A percentile compares a stretch with the other conserved stretches of the same genome.
Evolutionary conservation across 345 rosid species (phyloP).

Genomic region (Gossypium australe): DNA sequence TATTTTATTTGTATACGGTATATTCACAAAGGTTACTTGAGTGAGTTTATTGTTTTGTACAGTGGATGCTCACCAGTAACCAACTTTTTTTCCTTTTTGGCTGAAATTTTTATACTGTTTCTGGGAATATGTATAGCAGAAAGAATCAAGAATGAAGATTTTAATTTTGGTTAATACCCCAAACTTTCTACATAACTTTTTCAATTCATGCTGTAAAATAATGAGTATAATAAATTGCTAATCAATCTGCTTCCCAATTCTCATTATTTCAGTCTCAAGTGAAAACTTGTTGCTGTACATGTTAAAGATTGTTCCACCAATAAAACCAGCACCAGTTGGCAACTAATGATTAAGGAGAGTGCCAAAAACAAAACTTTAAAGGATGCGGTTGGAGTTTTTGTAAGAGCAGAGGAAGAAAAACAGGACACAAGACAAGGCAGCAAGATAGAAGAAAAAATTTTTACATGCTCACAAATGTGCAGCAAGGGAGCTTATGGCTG

Average conservation of each 20-base stretch:
- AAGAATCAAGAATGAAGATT: background rate
- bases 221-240: too few species aligned
- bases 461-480: too few species aligned
- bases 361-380: too few species aligned
- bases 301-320: background rate
- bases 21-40: slow-evolving; percentile 30
- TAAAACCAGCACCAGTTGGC: background rate
- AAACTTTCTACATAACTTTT: background rate
- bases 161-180: slow-evolving; percentile 1
- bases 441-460: too few species aligned
- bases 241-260: background rate
- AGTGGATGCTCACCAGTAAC: slow-evolving; percentile 34
- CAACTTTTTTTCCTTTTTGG: background rate
- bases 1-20: slow-evolving; percentile 8
- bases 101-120: background rate
- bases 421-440: too few species aligned
- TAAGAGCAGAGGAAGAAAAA: too few species aligned
- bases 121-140: background rate
- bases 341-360: background rate
- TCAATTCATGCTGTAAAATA: background rate
- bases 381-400: too few species aligned
- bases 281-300: background rate
- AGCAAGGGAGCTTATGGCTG: too few species aligned
- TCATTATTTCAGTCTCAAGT: background rate
- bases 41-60: slow-evolving; percentile 34